These are phyloP conservation scores for Allantophomopsis cytisporea DNA, from an alignment of 2,329 filamentous ascomycete genomes.

Conservation along the genomic window DNA sequence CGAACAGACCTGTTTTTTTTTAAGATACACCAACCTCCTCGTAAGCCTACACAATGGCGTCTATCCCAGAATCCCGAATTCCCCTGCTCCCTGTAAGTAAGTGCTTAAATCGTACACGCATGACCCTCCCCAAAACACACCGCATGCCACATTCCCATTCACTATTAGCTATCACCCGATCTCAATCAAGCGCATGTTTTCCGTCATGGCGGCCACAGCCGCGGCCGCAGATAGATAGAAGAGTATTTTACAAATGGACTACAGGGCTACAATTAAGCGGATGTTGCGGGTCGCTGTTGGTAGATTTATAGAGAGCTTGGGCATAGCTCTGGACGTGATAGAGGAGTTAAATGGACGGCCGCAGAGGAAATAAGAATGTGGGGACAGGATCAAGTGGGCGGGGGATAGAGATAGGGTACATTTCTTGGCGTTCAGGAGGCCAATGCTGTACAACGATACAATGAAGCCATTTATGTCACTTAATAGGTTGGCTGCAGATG, in stretches of 20 bases:
- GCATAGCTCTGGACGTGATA: conserved; percentile 79
- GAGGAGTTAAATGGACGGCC: conserved; percentile 55
- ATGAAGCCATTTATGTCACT: no score
- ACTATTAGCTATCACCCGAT: no score
- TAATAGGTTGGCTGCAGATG: no score
- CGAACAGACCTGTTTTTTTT: no score
- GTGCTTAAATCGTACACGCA: not conserved
- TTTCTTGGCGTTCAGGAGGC: no score
- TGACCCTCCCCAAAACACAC: conserved; percentile 6
- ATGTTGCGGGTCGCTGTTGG: conserved; percentile 96
- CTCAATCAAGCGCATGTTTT: conserved; percentile 26
- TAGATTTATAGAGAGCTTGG: conserved; percentile 85
- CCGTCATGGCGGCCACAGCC: conserved; percentile 26
- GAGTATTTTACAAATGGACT: conserved; percentile 54
- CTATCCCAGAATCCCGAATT: conserved; percentile 30
- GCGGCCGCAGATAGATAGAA: conserved; percentile 15
- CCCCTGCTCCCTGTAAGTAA: conserved; percentile 49
- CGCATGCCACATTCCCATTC: no score
- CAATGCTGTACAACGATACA: no score
- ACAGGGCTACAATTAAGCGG: conserved; percentile 81
- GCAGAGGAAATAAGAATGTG: not conserved
- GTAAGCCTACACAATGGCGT: no score
- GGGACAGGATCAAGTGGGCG: not conserved
- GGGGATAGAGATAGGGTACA: no score
- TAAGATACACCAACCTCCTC: no score